These are phyloP conservation scores for Teunomyces gatunensis DNA, from an alignment of 805 yeast genomes.

Conservation along the genomic window DNA sequence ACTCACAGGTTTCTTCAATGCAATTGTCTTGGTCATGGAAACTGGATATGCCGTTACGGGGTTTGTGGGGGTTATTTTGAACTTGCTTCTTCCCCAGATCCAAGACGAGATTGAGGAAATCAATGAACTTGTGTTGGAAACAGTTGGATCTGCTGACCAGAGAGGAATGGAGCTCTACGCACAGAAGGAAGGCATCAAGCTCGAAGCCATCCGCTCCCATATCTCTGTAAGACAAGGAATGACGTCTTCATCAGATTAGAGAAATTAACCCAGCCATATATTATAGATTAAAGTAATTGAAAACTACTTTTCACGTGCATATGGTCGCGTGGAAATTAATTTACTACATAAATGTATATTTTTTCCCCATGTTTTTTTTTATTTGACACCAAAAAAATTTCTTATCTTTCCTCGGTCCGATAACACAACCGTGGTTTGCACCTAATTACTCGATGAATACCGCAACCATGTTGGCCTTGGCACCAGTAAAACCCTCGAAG, in stretches of 20 bases:
- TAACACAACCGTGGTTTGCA: background rate
- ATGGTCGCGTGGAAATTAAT: background rate
- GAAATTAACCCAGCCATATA: background rate
- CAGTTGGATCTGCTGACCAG: conserved; percentile 42
- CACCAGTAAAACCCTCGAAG: background rate
- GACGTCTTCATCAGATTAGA: background rate
- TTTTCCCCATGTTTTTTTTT: background rate
- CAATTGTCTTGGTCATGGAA: conserved; percentile 67
- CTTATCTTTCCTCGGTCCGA: background rate
- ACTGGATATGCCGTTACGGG: conserved; percentile 74
- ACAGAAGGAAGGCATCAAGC: conserved; percentile 29
- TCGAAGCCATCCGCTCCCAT: conserved; percentile 19
- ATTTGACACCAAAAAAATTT: background rate
- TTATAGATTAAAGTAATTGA: too few relatives aligned
- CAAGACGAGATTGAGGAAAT: conserved; percentile 46
- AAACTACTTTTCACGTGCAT: background rate
- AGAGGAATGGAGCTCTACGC: conserved; percentile 31
- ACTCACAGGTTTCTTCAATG: conserved; percentile 61
- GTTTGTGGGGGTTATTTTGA: conserved; percentile 57
- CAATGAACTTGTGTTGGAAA: conserved; percentile 44
- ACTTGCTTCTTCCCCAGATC: conserved; percentile 62
- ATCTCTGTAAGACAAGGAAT: conserved; percentile 4
- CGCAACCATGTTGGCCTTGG: background rate
- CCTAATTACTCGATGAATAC: background rate
- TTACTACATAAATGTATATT: background rate